Evolutionary conservation across 208 protist species (phyloP).

Genomic region (Novymonas esmeraldas): DNA sequence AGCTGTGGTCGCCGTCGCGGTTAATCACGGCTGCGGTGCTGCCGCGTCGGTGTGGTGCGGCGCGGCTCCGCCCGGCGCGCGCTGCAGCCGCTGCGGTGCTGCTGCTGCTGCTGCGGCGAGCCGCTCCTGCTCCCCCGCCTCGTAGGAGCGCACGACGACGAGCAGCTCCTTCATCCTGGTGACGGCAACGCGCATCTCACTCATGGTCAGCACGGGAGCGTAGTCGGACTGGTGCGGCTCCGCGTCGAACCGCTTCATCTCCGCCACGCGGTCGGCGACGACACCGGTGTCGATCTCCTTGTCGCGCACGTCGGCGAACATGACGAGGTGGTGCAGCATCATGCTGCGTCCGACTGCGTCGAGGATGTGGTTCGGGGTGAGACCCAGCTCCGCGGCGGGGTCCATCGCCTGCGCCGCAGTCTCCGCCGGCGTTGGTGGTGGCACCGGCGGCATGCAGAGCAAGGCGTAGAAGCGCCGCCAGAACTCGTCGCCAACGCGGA

Average conservation of each 20-base stretch:
- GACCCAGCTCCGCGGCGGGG: conserved; percentile 46
- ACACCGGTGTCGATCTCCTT: conserved; percentile 65
- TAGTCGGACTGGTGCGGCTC: conserved; percentile 53
- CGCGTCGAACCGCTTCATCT: conserved; percentile 25
- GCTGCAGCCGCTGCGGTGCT: conserved; percentile 16
- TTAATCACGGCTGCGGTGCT: neutral
- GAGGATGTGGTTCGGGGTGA: conserved; percentile 75
- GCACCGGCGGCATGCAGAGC: conserved; percentile 77
- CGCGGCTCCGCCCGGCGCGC: neutral
- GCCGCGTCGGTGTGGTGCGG: neutral
- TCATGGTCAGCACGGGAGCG: conserved; percentile 49
- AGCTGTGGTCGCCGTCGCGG: no score
- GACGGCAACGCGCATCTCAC: conserved; percentile 55
- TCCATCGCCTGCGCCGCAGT: conserved; percentile 30
- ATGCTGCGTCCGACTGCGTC: conserved; percentile 87
- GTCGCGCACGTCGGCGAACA: conserved; percentile 62
- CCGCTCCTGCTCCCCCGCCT: conserved; percentile 26
- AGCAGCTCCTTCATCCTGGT: conserved; percentile 65
- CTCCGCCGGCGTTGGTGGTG: conserved; percentile 39
- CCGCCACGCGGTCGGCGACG: conserved; percentile 43
- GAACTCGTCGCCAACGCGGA: conserved; percentile 60
- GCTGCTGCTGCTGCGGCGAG: conserved; percentile 18
- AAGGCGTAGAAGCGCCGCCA: conserved; percentile 78
- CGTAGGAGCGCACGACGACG: conserved; percentile 38
- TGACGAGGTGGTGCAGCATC: conserved; percentile 81